Conservation (phyloP, 257 asterid species). For the Nyctanthes arbortristis region DNA sequence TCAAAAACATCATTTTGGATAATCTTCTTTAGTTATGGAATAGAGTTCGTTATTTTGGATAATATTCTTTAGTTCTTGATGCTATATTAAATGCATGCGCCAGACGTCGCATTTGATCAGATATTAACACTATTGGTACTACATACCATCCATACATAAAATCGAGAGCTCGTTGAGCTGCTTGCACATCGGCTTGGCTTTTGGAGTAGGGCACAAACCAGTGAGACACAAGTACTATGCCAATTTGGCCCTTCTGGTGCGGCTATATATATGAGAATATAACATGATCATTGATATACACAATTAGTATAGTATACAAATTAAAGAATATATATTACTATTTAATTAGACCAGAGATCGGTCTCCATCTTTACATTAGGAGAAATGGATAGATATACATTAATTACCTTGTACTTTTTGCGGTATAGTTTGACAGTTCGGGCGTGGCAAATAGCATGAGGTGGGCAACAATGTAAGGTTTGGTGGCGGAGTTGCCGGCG, state of each 20-base stretch:
- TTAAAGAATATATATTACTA: neutral
- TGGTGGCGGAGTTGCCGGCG: slow-evolving; percentile 48
- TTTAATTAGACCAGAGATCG: too few species aligned
- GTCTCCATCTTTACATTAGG: too few species aligned
- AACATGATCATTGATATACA: neutral
- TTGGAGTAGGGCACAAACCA: slow-evolving; percentile 51
- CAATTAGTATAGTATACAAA: neutral
- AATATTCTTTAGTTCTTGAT: too few species aligned
- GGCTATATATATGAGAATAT: slow-evolving; percentile 25
- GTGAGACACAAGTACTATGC: slow-evolving; percentile 38
- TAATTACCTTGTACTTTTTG: slow-evolving; percentile 43
- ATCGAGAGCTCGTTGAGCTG: slow-evolving; percentile 58
- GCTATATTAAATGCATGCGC: too few species aligned
- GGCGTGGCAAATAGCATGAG: slow-evolving; percentile 53
- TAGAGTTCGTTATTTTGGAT: too few species aligned
- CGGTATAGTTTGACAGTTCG: slow-evolving; percentile 40
- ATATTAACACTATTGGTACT: neutral
- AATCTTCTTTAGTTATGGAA: too few species aligned
- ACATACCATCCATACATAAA: slow-evolving; percentile 73
- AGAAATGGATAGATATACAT: too few species aligned
- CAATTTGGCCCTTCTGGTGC: slow-evolving; percentile 62
- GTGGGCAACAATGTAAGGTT: slow-evolving; percentile 66
- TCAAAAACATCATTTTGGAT: neutral
- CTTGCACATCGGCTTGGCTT: slow-evolving; percentile 28
- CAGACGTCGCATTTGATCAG: too few species aligned